Evolutionary conservation across 148 eudicot genomes (phyloP).

Genomic region (Rhododendron ferrugineum): DNA sequence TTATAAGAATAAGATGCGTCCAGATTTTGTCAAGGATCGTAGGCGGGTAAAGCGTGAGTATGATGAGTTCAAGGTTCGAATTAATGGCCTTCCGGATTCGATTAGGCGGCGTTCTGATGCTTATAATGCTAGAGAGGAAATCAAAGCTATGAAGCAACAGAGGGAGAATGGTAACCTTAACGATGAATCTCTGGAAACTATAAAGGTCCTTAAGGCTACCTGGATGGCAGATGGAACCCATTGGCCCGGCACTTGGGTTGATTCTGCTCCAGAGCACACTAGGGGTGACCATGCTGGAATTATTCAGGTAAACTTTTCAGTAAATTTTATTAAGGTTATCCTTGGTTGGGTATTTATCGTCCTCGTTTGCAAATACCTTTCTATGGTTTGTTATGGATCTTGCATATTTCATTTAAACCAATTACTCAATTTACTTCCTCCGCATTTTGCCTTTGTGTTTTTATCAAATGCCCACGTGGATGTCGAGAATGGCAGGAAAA

Average conservation of each 20-base stretch:
- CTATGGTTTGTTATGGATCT: not conserved
- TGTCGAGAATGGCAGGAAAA: not conserved
- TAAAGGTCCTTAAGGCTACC: conserved; percentile 70
- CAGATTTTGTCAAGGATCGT: conserved; percentile 88
- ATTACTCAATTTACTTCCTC: not conserved
- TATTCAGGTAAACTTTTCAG: conserved; percentile 54
- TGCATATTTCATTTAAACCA: not conserved
- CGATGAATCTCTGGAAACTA: conserved; percentile 50
- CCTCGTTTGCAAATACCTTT: not conserved
- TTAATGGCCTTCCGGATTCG: conserved; percentile 85
- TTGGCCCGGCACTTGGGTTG: conserved; percentile 93
- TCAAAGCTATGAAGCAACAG: conserved; percentile 75
- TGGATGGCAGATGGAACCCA: conserved; percentile 98
- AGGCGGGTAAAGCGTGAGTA: conserved; percentile 90
- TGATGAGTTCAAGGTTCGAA: conserved; percentile 91
- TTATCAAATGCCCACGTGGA: not conserved
- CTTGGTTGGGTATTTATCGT: not conserved
- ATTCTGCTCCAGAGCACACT: conserved; percentile 59
- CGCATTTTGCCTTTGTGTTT: not conserved
- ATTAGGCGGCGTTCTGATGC: conserved; percentile 90
- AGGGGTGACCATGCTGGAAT: conserved; percentile 96
- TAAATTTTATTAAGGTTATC: not conserved
- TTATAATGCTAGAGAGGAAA: conserved; percentile 82
- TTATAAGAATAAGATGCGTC: conserved; percentile 69
- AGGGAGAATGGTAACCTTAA: conserved; percentile 44